Base-by-base conservation (phyloP, 306 rosid species). In the Crataegus laevigata region DNA sequence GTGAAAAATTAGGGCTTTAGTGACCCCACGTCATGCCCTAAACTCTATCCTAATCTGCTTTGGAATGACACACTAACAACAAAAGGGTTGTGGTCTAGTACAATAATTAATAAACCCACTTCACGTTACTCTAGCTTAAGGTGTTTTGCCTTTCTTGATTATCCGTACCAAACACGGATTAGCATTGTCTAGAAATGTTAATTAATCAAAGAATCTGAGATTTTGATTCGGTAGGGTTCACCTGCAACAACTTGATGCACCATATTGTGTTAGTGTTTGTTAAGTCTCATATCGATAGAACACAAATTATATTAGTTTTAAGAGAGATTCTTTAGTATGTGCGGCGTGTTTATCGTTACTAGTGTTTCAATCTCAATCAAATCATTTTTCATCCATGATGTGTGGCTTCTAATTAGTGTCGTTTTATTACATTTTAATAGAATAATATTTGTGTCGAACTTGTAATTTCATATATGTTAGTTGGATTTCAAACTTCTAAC, bases 111-210 rank as follows among this genome's bases (percentile, higher is more conserved):
- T 79, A 77, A 78, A 71, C 71, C 72, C 42, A 55, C 72, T 66
- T 62, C 68, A 64, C 64, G 83, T 86, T 81, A 59, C 75, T 60
- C 43, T 61, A 69, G 69, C 40, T 63, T 17, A 65, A 45, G 51
- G 52, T 38, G 45, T 43, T 34, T 65, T 74, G 32, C 81, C 72
- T 76, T 76, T 76, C 45, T 60, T 79, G 81, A 50, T 61, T 36
- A 62, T 85, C 84, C 88, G 87, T 83, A 83, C 89, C 13, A 52
- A 55, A 76, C 87, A 70, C 68, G 87, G 87, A 71, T 84, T 69
- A 65, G 72, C 22, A 28, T 62, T 8, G n/a, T 15, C 60, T 19
- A 54, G 10, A n/a, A 54, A n/a, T 54, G 25, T 54, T 54, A 86
- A 15, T 47, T 47, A 15, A 47, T 47, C 54, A 17, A 15, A 47